Base-by-base conservation (phyloP, 441 rosid genomes). In the Cnidoscolus chayamansa region DNA sequence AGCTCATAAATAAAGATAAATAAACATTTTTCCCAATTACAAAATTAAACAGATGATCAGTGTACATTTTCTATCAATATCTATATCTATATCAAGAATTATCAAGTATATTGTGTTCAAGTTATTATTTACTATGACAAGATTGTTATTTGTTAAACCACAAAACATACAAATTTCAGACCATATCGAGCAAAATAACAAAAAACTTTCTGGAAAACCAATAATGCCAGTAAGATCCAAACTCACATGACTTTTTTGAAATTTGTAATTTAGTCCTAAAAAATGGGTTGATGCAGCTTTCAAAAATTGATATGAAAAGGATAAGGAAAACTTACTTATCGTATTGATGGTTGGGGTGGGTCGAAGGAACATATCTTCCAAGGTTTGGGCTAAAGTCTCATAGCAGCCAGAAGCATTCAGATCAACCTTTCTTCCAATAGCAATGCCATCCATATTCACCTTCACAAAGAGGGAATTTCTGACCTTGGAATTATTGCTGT, bases 401-500 rank as follows among this genome's bases (percentile, higher is more conserved):
- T 94, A 94, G 83, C 89, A 84, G 63, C 87, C 80, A 64, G 85
- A 96, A 64, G 88, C 81, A 80, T 77, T 85, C 65, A 94, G 82
- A 83, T 94, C 89, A 57, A 94, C 79, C 84, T 94, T 94, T 78
- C 99, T 87, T 77, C 99, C 98, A 19, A 94, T 94, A 3, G 86
- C 88, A 81, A 80, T 83, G 15, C 98, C 97, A 81, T 91, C 94
- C 99, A 94, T 89, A 67, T 89, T 90, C 79, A 94, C 98, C 81
- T 94, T 94, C 76, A 94, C 94, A 79, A 85, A 92, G 54, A 81
- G 81, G 13, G 96, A 86, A 72, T 55, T 81, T 73, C 83, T 82
- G 58, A 73, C 65, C 77, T 81, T 82, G 51, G 75, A 79, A 80
- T 74, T 72, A 35, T 68, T 51, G 51, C 49, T 57, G 61, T 63